Evolutionary conservation across 2,329 filamentous ascomycete species (phyloP).

Genomic region (Cordyceps cicadae): DNA sequence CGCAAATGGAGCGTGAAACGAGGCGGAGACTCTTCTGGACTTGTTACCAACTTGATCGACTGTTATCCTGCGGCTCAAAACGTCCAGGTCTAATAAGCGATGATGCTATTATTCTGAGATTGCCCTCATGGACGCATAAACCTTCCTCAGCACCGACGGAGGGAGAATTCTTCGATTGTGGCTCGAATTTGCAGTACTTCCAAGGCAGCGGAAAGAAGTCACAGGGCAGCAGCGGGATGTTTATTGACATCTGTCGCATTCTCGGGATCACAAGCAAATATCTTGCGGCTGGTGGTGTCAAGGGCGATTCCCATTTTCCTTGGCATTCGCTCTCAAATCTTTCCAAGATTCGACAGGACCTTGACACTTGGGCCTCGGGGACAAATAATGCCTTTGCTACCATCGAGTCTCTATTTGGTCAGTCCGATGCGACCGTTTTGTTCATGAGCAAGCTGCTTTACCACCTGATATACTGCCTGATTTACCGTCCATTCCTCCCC

Average conservation of each 20-base stretch:
- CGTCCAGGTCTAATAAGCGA: slow-evolving; percentile 73
- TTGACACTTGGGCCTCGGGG: slow-evolving; percentile 77
- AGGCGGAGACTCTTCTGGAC: slow-evolving; percentile 80
- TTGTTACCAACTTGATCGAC: slow-evolving; percentile 80
- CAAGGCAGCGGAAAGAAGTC: slow-evolving; percentile 60
- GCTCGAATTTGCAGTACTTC: slow-evolving; percentile 68
- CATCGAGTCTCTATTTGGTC: slow-evolving; percentile 65
- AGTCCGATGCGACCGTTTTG: slow-evolving; percentile 67
- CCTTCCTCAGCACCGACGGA: slow-evolving; percentile 56
- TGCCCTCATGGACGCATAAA: slow-evolving; percentile 65
- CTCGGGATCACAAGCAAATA: slow-evolving; percentile 78
- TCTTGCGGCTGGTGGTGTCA: slow-evolving; percentile 75
- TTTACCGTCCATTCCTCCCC: slow-evolving; percentile 80
- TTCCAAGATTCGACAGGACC: slow-evolving; percentile 75
- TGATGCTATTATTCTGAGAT: slow-evolving; percentile 62
- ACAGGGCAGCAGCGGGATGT: slow-evolving; percentile 69
- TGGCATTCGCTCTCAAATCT: slow-evolving; percentile 82
- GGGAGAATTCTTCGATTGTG: slow-evolving; percentile 72
- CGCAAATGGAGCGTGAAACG: slow-evolving; percentile 64
- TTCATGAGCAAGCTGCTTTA: slow-evolving; percentile 82
- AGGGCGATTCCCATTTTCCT: slow-evolving; percentile 82
- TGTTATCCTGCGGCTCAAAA: slow-evolving; percentile 71
- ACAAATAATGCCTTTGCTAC: slow-evolving; percentile 73
- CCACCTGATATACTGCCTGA: slow-evolving; percentile 76
- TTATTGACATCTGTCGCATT: slow-evolving; percentile 77